Percentiles rank a stretch among this genome's conserved stretches.
phyloP scores from a whole-genome alignment of 2,329 filamentous ascomycete species.

The Colletotrichum incanum region DNA sequence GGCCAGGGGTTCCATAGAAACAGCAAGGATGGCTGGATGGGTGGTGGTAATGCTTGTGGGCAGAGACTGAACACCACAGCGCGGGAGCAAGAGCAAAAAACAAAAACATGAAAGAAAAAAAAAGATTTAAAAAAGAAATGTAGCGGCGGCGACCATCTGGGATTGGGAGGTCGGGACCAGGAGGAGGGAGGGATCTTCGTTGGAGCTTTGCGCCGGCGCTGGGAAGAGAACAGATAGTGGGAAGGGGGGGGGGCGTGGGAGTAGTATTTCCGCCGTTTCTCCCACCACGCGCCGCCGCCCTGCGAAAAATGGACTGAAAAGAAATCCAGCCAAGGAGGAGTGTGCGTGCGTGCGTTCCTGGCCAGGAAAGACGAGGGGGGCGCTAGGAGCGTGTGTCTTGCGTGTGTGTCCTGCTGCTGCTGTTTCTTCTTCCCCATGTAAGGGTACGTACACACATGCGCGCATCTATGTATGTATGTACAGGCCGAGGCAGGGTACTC shows the following conservation, averaged over 20 bases:
- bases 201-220: constrained; percentile 10
- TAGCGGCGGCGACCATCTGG: constrained; percentile 14
- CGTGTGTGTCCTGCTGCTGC: constrained; percentile 5
- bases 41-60: constrained; percentile 17
- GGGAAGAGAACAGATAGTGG: background rate
- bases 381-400: constrained; percentile 14
- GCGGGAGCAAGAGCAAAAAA: background rate
- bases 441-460: constrained; percentile 1
- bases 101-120: background rate
- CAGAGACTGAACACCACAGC: background rate
- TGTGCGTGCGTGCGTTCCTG: constrained; percentile 38
- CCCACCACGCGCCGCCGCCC: constrained; percentile 36
- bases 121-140: constrained; percentile 1
- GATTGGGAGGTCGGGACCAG: constrained; percentile 9
- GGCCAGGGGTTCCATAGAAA: constrained; percentile 18
- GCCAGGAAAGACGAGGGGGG: background rate
- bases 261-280: constrained; percentile 31
- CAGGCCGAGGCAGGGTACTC: constrained; percentile 15
- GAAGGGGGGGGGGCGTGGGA: constrained; percentile 8
- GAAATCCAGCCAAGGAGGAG: background rate
- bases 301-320: constrained; percentile 12
- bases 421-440: background rate
- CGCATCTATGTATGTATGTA: background rate
- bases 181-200: constrained; percentile 28
- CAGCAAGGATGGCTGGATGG: constrained; percentile 5